These are phyloP conservation scores for Phytophthora ohioensis DNA, from an alignment of 352 stramenopile species.

Conservation along the genomic window DNA sequence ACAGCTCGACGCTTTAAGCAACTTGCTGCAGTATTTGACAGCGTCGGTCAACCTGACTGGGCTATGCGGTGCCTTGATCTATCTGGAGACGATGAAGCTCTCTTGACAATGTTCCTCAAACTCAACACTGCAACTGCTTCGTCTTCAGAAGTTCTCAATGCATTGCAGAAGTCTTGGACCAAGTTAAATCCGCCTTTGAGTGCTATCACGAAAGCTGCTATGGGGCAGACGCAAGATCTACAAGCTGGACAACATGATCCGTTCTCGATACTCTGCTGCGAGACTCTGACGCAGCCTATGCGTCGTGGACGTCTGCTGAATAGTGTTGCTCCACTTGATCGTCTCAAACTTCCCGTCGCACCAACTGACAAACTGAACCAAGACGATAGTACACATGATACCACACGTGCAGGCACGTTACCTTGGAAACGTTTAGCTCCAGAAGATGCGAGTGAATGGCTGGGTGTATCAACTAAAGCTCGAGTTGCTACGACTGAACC, in stretches of 20 bases:
- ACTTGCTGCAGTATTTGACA: conserved; percentile 56
- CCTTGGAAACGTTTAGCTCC: conserved; percentile 75
- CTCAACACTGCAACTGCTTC: conserved; percentile 22
- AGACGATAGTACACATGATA: conserved; percentile 25
- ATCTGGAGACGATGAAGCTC: conserved; percentile 70
- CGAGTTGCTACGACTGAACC: conserved; percentile 65
- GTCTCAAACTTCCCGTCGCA: conserved; percentile 39
- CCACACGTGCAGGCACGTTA: conserved; percentile 49
- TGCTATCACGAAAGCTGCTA: conserved; percentile 49
- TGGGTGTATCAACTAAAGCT: conserved; percentile 50
- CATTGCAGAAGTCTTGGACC: conserved; percentile 62
- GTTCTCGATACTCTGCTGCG: conserved; percentile 74
- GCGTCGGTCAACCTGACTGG: conserved; percentile 61
- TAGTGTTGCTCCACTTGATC: conserved; percentile 58
- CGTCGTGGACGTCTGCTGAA: conserved; percentile 73
- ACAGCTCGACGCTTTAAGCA: conserved; percentile 49
- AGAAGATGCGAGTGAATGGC: conserved; percentile 73
- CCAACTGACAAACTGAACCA: conserved; percentile 20
- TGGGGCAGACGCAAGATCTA: not conserved
- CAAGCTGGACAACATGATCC: conserved; percentile 51
- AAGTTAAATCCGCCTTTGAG: conserved; percentile 64
- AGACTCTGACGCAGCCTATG: conserved; percentile 62
- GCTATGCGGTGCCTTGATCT: conserved; percentile 74
- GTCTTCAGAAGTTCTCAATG: conserved; percentile 40
- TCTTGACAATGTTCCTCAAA: conserved; percentile 58